Evolutionary conservation across 116 monocot species (phyloP), one percentile per base, ranked within the genome.

Genomic region (Cymodocea nodosa): DNA sequence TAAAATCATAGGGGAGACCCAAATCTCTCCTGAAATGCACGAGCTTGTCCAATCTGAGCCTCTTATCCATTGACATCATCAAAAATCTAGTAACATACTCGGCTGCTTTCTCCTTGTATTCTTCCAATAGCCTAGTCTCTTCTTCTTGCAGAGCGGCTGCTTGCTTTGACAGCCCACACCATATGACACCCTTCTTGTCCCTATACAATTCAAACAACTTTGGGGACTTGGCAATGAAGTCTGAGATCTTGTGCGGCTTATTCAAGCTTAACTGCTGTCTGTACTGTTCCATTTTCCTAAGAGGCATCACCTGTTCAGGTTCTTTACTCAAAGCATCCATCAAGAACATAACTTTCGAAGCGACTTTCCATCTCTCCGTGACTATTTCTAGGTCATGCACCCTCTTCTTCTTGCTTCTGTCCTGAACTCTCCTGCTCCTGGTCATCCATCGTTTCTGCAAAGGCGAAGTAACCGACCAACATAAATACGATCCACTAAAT

Each of bases 41-140:
- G 57, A 94, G 77, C 66, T 94, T 94, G 59, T 94, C 89, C 36
- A 89, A 66, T 4, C 68, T 78, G 22, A 94, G 82, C 70, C 78
- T 80, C 70, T 79, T 89, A 20, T 89, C 80, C 9, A 84, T 68
- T 5, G 94, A 89, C 86, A 94, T 87, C 94, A 95, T 95, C 74
- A 90, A 62, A 19, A 90, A 60, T 57, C 94, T 78, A 3, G 94
- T 74, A 17, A 90, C 76, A 66, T 78, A 70, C 66, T 95, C 83
- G 11, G 67, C 90, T 0, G 79, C 85, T 51, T 69, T 78, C 14
- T 76, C 71, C 0, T 77, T 51, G 68, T 83, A 71, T 52, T 63
- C 56, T 70, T 86, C 82, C 13, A 84, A 66, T 35, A 86, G 75
- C 35, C 71, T 55, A 15, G 52, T 71, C 66, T 89, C 82, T 75